These are phyloP conservation scores for Candida pseudoviswanathii DNA, from an alignment of 1,139 yeast species.

Conservation along the genomic window DNA sequence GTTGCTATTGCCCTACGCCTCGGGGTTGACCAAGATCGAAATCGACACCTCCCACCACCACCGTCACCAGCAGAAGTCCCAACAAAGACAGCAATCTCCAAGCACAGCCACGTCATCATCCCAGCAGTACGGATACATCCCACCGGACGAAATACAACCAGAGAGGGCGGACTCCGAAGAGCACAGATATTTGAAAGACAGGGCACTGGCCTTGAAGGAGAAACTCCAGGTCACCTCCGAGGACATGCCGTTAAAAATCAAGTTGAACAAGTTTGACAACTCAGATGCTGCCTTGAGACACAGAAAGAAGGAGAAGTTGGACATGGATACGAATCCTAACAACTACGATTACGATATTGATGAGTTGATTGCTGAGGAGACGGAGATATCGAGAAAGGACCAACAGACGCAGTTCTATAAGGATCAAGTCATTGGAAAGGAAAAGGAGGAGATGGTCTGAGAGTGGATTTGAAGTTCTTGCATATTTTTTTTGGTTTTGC, in stretches of 20 bases:
- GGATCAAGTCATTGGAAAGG: slow-evolving; percentile 29
- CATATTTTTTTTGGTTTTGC: not conserved
- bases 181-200: slow-evolving; percentile 19
- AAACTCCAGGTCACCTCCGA: slow-evolving; percentile 37
- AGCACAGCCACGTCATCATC: slow-evolving; percentile 6
- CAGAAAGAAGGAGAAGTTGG: slow-evolving; percentile 34
- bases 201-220: slow-evolving; percentile 33
- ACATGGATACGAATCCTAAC: slow-evolving; percentile 37
- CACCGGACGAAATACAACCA: slow-evolving; percentile 39
- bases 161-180: slow-evolving; percentile 14
- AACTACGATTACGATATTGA: slow-evolving; percentile 36
- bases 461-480: not conserved
- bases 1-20: slow-evolving; percentile 38
- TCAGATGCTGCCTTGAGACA: slow-evolving; percentile 19
- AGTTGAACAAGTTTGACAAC: slow-evolving; percentile 26
- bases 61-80: slow-evolving; percentile 11
- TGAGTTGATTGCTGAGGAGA: slow-evolving; percentile 32
- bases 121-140: slow-evolving; percentile 32
- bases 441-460: slow-evolving; percentile 34
- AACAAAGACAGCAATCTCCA: slow-evolving; percentile 3
- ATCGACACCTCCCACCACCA: slow-evolving; percentile 20
- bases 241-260: slow-evolving; percentile 42
- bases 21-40: slow-evolving; percentile 40
- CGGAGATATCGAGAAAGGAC: slow-evolving; percentile 23
- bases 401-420: slow-evolving; percentile 29